phyloP scores from a whole-genome alignment of 768 basidiomycete species.

The Suillus plorans region DNA sequence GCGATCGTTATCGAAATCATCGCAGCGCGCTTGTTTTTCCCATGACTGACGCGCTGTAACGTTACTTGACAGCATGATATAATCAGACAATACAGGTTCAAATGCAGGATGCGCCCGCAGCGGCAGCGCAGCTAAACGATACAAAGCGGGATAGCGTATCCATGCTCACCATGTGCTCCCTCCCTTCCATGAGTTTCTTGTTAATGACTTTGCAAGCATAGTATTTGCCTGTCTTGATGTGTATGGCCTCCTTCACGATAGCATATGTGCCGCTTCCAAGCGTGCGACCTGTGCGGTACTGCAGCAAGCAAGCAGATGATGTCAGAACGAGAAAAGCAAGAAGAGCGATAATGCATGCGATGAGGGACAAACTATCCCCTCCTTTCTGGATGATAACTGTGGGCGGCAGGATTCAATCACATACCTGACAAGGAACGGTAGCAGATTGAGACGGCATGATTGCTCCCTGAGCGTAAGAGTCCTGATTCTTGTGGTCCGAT shows the following conservation, averaged over 20 bases:
- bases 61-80: neutral
- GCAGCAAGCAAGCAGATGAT: conserved; percentile 6
- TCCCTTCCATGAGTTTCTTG: conserved; percentile 98
- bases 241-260: conserved; percentile 93
- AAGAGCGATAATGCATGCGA: conserved; percentile 7
- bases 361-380: neutral
- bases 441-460: conserved; percentile 32
- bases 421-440: conserved; percentile 50
- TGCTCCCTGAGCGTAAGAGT: conserved; percentile 10
- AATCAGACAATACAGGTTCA: neutral
- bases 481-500: conserved; percentile 16
- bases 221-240: conserved; percentile 89
- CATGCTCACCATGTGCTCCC: conserved; percentile 88
- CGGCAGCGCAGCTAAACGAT: neutral
- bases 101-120: neutral
- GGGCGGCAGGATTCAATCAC: conserved; percentile 4
- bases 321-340: conserved; percentile 1
- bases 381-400: conserved; percentile 5
- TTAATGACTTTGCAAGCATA: conserved; percentile 99
- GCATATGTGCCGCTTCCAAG: conserved; percentile 93
- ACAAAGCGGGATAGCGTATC: neutral
- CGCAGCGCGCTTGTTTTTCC: conserved; percentile 1
- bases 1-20: conserved; percentile 13
- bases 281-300: conserved; percentile 89
- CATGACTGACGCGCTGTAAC: conserved; percentile 5